Evolutionary conservation across 2,329 filamentous ascomycete species (phyloP).

Genomic region (Polychaeton citri): DNA sequence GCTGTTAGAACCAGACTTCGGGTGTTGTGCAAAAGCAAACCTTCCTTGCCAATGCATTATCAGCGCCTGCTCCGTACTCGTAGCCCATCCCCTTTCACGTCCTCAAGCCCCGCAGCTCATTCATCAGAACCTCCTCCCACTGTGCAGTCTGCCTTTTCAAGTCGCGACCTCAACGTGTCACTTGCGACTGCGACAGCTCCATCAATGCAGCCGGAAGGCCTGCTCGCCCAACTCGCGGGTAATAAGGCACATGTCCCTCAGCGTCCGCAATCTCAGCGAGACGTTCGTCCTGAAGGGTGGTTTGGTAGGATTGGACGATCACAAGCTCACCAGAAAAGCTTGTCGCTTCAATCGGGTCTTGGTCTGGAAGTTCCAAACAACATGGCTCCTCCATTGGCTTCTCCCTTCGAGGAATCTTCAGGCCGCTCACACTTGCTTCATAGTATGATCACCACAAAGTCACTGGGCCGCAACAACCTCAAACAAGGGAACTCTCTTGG

Average conservation of each 20-base stretch:
- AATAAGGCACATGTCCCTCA: slow-evolving; percentile 25
- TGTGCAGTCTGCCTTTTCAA: slow-evolving; percentile 27
- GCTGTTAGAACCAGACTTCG: slow-evolving; percentile 46
- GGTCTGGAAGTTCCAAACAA: slow-evolving; percentile 19
- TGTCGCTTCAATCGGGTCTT: slow-evolving; percentile 35
- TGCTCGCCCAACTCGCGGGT: slow-evolving; percentile 31
- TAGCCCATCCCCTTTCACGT: slow-evolving; percentile 45
- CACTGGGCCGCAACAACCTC: slow-evolving; percentile 18
- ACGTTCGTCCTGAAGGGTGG: slow-evolving; percentile 24
- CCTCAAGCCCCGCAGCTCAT: slow-evolving; percentile 18
- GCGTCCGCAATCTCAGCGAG: slow-evolving; percentile 12
- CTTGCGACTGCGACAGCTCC: slow-evolving; percentile 37
- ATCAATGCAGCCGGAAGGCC: slow-evolving; percentile 38
- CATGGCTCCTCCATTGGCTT: slow-evolving; percentile 21
- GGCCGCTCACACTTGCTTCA: slow-evolving; percentile 17
- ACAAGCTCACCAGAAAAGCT: slow-evolving; percentile 38
- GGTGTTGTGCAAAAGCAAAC: slow-evolving; percentile 46
- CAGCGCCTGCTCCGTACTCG: slow-evolving; percentile 47
- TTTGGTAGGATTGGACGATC: slow-evolving; percentile 28
- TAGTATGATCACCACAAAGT: slow-evolving; percentile 21
- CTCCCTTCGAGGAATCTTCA: slow-evolving; percentile 27
- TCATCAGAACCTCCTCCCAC: slow-evolving; percentile 12
- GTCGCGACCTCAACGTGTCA: slow-evolving; percentile 37
- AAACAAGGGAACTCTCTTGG: slow-evolving; percentile 9
- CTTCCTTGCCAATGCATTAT: slow-evolving; percentile 50